These are phyloP conservation scores for Gnaphalium uliginosum DNA, from an alignment of 129 eudicot species.

Conservation along the genomic window DNA sequence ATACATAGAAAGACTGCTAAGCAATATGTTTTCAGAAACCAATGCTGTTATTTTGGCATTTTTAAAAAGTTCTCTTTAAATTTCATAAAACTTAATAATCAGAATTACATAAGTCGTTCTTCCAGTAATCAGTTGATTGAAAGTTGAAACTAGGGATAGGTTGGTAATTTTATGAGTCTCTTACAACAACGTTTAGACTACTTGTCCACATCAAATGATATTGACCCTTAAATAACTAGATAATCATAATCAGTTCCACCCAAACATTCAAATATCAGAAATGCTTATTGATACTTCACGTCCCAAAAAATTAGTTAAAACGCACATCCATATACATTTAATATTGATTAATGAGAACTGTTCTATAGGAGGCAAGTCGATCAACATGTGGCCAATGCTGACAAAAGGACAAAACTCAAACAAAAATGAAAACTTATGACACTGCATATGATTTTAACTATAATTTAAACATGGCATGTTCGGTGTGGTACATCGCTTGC, in stretches of 20 bases:
- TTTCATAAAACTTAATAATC: neutral
- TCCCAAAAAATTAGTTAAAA: neutral
- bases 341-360: neutral
- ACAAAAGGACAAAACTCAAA: neutral
- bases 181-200: neutral
- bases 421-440: neutral
- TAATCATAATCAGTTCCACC: neutral
- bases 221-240: neutral
- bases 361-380: neutral
- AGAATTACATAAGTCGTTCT: neutral
- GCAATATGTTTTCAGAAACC: neutral
- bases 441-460: neutral
- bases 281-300: neutral
- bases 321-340: neutral
- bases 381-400: neutral
- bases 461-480: neutral
- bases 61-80: neutral
- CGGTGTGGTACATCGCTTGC: neutral
- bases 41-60: neutral
- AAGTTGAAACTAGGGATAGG: neutral
- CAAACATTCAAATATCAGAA: neutral
- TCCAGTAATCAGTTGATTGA: neutral
- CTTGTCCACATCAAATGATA: neutral
- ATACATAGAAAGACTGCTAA: neutral
- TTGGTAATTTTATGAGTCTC: neutral